Percentiles rank a stretch among this genome's conserved stretches.
phyloP scores from a whole-genome alignment of 495 filamentous ascomycete species.

The Trichoderma gamsii region DNA sequence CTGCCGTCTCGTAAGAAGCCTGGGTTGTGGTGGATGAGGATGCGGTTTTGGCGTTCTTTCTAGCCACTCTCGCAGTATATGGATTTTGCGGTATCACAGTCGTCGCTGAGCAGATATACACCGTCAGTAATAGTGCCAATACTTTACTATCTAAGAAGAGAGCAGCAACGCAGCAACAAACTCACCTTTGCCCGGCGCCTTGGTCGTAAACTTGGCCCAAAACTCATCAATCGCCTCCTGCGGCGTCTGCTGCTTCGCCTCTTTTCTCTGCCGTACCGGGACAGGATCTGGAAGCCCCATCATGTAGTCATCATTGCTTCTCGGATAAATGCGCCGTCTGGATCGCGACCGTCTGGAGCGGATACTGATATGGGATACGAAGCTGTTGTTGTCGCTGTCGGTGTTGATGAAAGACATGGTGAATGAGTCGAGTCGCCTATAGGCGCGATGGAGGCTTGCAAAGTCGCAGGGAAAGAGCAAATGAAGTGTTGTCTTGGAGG shows the following conservation, averaged over 20 bases:
- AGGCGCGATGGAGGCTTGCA: neutral
- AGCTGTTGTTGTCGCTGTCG: slow-evolving; percentile 7
- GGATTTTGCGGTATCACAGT: slow-evolving; percentile 69
- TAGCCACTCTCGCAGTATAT: slow-evolving; percentile 60
- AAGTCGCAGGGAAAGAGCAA: neutral
- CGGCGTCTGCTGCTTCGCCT: slow-evolving; percentile 45
- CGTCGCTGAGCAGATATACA: slow-evolving; percentile 43
- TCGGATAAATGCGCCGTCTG: neutral
- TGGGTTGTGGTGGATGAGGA: slow-evolving; percentile 32
- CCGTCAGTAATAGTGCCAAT: neutral
- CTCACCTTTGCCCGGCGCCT: slow-evolving; percentile 48
- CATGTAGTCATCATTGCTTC: neutral
- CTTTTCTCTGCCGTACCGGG: neutral
- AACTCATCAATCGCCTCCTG: slow-evolving; percentile 70
- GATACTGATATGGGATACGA: neutral
- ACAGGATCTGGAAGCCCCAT: neutral
- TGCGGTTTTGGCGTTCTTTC: slow-evolving; percentile 44
- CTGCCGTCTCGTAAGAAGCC: slow-evolving; percentile 69
- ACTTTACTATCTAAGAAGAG: neutral
- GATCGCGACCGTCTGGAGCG: neutral
- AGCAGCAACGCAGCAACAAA: neutral
- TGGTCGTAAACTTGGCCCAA: slow-evolving; percentile 71
- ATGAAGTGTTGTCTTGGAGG: neutral
- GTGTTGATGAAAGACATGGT: slow-evolving; percentile 1
- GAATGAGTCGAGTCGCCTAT: neutral